phyloP scores from a whole-genome alignment of 2,329 filamentous ascomycete species.

The Dactylellina parvicollis region DNA sequence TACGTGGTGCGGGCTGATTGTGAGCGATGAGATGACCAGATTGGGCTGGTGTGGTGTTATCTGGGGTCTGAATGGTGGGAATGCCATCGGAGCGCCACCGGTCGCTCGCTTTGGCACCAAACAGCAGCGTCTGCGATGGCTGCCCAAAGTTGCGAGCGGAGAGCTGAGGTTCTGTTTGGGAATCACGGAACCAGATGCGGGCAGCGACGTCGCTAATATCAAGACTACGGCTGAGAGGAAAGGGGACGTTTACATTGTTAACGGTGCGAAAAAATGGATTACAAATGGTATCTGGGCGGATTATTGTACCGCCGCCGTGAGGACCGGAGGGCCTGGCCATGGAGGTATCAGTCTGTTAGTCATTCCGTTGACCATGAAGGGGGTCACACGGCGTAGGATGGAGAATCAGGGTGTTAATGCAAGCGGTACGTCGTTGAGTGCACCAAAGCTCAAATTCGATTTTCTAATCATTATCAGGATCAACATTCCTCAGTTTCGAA shows the following conservation, averaged over 20 bases:
- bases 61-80: conserved; percentile 70
- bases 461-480: conserved; percentile 65
- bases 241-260: conserved; percentile 75
- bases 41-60: conserved; percentile 69
- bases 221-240: conserved; percentile 73
- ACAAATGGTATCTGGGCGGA: conserved; percentile 78
- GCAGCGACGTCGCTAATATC: conserved; percentile 78
- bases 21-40: conserved; percentile 68
- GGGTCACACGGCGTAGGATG: conserved; percentile 73
- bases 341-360: conserved; percentile 73
- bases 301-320: conserved; percentile 75
- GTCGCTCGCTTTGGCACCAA: conserved; percentile 71
- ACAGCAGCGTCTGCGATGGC: conserved; percentile 69
- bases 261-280: conserved; percentile 84
- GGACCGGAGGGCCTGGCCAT: conserved; percentile 73
- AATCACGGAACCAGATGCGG: conserved; percentile 80
- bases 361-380: conserved; percentile 71
- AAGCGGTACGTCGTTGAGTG: conserved; percentile 65
- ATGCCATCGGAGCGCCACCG: conserved; percentile 72
- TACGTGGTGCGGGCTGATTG: conserved; percentile 68
- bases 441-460: background rate
- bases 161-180: conserved; percentile 72
- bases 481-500: conserved; percentile 79
- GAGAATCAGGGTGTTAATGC: conserved; percentile 71
- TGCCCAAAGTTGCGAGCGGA: conserved; percentile 70